These are phyloP conservation scores for Odontarrhena argentea DNA, from an alignment of 345 rosid genomes.

Conservation along the genomic window DNA sequence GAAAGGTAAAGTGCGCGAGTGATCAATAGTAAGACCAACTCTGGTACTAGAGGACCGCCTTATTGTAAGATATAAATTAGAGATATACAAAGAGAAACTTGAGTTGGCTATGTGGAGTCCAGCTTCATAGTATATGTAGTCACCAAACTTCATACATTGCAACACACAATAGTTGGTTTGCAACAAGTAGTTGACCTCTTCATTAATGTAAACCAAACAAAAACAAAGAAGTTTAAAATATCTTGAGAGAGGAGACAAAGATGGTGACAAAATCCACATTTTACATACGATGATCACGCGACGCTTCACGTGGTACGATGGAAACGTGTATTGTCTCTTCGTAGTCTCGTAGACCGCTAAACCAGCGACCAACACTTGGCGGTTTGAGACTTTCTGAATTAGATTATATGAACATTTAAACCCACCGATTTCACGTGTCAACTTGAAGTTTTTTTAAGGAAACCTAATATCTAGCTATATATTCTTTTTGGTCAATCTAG, in stretches of 20 bases:
- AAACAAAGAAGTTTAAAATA: background rate
- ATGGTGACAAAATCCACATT: slow-evolving; percentile 16
- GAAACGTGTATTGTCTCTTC: background rate
- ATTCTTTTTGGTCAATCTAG: too few relatives aligned
- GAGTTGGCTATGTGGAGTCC: background rate
- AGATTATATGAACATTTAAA: background rate
- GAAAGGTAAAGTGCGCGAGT: background rate
- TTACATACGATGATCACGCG: slow-evolving; percentile 9
- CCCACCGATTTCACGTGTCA: slow-evolving; percentile 14
- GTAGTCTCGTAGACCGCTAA: slow-evolving; percentile 6
- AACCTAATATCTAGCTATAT: too few relatives aligned
- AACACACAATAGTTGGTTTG: background rate
- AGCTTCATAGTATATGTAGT: background rate
- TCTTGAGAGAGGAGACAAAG: background rate
- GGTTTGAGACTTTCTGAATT: background rate
- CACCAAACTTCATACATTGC: background rate
- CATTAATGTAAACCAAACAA: slow-evolving; percentile 1
- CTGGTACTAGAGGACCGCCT: background rate
- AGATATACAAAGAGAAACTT: too few relatives aligned
- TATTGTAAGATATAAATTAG: background rate
- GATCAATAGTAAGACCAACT: slow-evolving; percentile 12
- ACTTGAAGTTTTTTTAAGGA: background rate
- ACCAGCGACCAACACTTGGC: slow-evolving; percentile 16
- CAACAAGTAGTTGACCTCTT: background rate
- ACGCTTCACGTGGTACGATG: slow-evolving; percentile 27